These are phyloP conservation scores for Leucosporidium creatinivorum DNA, from an alignment of 768 basidiomycete species.

Conservation along the genomic window DNA sequence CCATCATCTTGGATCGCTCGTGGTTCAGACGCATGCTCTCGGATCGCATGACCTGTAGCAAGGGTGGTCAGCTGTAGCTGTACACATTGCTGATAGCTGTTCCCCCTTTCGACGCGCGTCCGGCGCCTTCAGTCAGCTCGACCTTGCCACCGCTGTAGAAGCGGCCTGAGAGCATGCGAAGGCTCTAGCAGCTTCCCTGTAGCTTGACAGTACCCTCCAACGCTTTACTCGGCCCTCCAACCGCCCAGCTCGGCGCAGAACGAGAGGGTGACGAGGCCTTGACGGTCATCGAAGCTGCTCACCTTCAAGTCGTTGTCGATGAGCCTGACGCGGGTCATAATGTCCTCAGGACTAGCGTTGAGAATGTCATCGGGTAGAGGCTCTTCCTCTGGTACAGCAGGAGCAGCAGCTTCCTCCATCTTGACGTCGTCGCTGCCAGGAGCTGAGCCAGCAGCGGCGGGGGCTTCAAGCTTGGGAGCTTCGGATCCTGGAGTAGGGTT, in stretches of 20 bases:
- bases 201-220: no score
- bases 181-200: no score
- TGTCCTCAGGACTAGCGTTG: slow-evolving; percentile 71
- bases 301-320: slow-evolving; percentile 98
- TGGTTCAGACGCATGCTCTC: slow-evolving; percentile 86
- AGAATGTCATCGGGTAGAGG: slow-evolving; percentile 76
- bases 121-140: no score
- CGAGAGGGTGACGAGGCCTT: no score
- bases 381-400: slow-evolving; percentile 71
- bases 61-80: background rate
- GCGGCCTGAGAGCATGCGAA: no score
- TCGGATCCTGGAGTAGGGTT: background rate
- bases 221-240: no score
- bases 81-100: background rate
- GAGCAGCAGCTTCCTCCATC: slow-evolving; percentile 44
- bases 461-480: background rate
- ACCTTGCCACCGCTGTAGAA: no score
- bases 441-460: background rate
- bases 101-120: background rate
- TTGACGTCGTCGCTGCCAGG: slow-evolving; percentile 18
- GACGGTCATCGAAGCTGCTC: slow-evolving; percentile 27
- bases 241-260: background rate
- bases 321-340: slow-evolving; percentile 76
- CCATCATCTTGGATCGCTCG: slow-evolving; percentile 92
- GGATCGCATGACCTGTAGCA: slow-evolving; percentile 81